These are phyloP conservation scores for Alternaria sp. DNA, from an alignment of 2,329 filamentous ascomycete species.

Conservation along the genomic window DNA sequence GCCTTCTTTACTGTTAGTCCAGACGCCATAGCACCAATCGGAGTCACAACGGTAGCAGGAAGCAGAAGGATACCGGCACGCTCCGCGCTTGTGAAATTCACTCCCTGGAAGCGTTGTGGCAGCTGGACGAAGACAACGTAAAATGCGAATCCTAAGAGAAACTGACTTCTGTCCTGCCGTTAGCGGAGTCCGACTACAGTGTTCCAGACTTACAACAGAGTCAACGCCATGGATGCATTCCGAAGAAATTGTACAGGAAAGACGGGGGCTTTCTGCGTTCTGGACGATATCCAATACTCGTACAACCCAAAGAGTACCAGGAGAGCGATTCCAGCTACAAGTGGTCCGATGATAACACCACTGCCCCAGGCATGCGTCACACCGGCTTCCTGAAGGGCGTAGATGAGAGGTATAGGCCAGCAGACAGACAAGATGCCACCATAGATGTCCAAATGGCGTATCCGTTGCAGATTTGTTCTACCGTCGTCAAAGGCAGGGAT, in stretches of 20 bases:
- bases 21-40: conserved; percentile 35
- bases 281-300: conserved; percentile 37
- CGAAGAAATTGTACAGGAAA: conserved; percentile 38
- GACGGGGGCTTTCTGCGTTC: conserved; percentile 32
- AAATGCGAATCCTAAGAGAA: conserved; percentile 40
- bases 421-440: conserved; percentile 39
- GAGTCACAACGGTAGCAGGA: conserved; percentile 33
- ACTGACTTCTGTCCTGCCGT: conserved; percentile 22
- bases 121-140: conserved; percentile 39
- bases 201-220: conserved; percentile 25
- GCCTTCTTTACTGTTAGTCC: conserved; percentile 28
- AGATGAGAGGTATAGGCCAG: conserved; percentile 43
- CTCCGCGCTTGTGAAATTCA: conserved; percentile 40
- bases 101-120: conserved; percentile 43
- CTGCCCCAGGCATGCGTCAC: conserved; percentile 33
- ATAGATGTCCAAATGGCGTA: conserved; percentile 35
- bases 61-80: conserved; percentile 40
- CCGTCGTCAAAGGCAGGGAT: conserved; percentile 34
- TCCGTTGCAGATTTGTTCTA: conserved; percentile 35
- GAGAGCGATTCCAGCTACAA: conserved; percentile 31
- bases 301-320: conserved; percentile 36
- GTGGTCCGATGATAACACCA: conserved; percentile 37
- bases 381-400: conserved; percentile 42
- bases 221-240: conserved; percentile 30
- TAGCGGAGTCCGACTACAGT: not conserved